Conservation (phyloP, 2,329 filamentous ascomycete species). For the Sporothrix pallida region DNA sequence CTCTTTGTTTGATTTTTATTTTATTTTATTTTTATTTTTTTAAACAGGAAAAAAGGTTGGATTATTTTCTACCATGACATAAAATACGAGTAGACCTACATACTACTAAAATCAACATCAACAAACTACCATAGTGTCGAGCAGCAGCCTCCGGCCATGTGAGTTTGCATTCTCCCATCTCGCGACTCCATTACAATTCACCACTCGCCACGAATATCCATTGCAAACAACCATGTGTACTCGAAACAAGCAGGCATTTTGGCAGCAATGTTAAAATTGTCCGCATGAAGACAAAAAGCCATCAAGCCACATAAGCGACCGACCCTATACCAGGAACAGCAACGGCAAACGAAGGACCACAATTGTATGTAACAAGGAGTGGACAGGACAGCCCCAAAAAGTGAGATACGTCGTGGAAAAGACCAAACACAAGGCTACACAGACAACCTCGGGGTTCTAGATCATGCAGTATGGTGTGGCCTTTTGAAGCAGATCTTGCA, state of each 20-base stretch:
- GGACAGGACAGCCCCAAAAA: not conserved
- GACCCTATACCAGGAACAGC: constrained; percentile 34
- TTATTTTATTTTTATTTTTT: too few species aligned
- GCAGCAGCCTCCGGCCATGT: too few species aligned
- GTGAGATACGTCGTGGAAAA: not conserved
- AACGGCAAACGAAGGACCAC: constrained; percentile 35
- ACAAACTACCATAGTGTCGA: too few species aligned
- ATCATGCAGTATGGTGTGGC: constrained; percentile 37
- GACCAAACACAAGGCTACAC: constrained; percentile 28
- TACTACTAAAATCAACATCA: too few species aligned
- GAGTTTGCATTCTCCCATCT: too few species aligned
- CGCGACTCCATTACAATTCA: not conserved
- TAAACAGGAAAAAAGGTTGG: too few species aligned
- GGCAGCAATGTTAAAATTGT: not conserved
- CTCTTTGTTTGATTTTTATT: too few species aligned
- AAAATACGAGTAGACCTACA: too few species aligned
- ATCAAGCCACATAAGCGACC: constrained; percentile 13
- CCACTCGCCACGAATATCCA: not conserved
- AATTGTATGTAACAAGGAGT: not conserved
- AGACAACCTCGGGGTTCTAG: constrained; percentile 33
- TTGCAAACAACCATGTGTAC: too few species aligned
- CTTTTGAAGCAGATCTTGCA: constrained; percentile 37
- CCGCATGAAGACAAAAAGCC: not conserved
- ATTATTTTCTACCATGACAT: too few species aligned
- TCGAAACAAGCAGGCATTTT: not conserved